phyloP scores from a whole-genome alignment of 1,284 basidiomycete species.

The Ganoderma leucocontextum region DNA sequence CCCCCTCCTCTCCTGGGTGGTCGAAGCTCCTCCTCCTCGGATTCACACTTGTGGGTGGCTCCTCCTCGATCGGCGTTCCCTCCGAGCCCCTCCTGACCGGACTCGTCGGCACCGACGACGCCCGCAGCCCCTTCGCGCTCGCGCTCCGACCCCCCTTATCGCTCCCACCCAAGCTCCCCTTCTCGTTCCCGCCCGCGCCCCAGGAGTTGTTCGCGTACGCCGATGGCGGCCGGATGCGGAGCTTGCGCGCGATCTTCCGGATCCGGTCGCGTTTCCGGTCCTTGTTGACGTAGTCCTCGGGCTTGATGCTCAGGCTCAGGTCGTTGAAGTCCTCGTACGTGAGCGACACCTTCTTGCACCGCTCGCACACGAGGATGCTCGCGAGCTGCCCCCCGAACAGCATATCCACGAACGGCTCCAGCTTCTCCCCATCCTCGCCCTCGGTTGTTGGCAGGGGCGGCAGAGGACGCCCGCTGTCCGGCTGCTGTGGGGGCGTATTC shows the following conservation, averaged over 20 bases:
- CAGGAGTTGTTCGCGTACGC: slow-evolving; percentile 23
- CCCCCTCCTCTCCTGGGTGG: slow-evolving; percentile 33
- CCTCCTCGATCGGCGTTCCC: slow-evolving; percentile 32
- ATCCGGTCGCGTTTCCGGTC: slow-evolving; percentile 76
- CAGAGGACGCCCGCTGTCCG: background rate
- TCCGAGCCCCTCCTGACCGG: slow-evolving; percentile 40
- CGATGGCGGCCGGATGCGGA: slow-evolving; percentile 48
- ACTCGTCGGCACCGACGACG: slow-evolving; percentile 45
- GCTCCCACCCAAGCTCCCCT: slow-evolving; percentile 21
- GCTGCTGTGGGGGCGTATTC: background rate
- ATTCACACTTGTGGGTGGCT: slow-evolving; percentile 38
- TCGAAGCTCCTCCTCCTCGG: slow-evolving; percentile 41
- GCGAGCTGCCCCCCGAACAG: slow-evolving; percentile 90
- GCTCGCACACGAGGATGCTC: slow-evolving; percentile 92
- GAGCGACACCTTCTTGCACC: slow-evolving; percentile 91
- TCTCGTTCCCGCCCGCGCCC: slow-evolving; percentile 14
- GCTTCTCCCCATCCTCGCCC: slow-evolving; percentile 51
- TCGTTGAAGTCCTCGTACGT: slow-evolving; percentile 96
- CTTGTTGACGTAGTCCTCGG: slow-evolving; percentile 74
- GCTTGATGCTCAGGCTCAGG: slow-evolving; percentile 86
- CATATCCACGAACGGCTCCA: slow-evolving; percentile 85
- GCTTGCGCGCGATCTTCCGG: slow-evolving; percentile 72
- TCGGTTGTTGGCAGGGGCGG: slow-evolving; percentile 10
- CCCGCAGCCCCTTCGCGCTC: slow-evolving; percentile 31
- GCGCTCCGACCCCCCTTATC: slow-evolving; percentile 16